These are phyloP conservation scores for Lotmaria passim DNA, from an alignment of 208 protist genomes.

Conservation along the genomic window DNA sequence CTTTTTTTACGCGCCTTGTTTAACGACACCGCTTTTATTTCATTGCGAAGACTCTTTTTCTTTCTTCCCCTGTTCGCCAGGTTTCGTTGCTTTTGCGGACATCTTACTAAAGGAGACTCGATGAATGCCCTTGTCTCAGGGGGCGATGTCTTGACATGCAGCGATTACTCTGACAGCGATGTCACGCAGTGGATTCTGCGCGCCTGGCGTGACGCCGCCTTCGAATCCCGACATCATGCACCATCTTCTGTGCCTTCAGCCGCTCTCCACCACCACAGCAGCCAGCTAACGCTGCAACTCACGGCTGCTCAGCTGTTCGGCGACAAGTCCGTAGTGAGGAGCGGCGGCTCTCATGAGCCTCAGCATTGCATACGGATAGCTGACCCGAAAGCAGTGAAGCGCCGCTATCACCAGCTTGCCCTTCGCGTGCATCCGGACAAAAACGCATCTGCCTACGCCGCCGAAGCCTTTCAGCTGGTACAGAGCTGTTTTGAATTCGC, in stretches of 20 bases:
- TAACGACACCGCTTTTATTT: too few relatives aligned
- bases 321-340: not conserved
- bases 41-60: too few relatives aligned
- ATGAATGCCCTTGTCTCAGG: not conserved
- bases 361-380: slow-evolving; percentile 2
- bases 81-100: too few relatives aligned
- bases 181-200: slow-evolving; percentile 20
- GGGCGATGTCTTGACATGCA: not conserved
- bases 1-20: too few relatives aligned
- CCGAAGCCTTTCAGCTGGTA: slow-evolving; percentile 66
- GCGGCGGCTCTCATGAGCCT: not conserved
- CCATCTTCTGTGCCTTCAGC: not conserved
- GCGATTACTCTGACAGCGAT: slow-evolving; percentile 8
- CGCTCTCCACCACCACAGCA: not conserved
- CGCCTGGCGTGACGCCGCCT: not conserved
- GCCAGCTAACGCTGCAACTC: not conserved
- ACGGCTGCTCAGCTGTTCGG: slow-evolving; percentile 14
- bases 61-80: not conserved
- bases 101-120: not conserved
- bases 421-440: slow-evolving; percentile 86
- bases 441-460: slow-evolving; percentile 46
- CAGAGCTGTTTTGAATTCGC: slow-evolving; percentile 56
- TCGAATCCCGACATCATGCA: not conserved
- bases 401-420: slow-evolving; percentile 67
- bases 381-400: slow-evolving; percentile 40